Base-by-base conservation (phyloP, 768 basidiomycete species). In the Bullera alba region DNA sequence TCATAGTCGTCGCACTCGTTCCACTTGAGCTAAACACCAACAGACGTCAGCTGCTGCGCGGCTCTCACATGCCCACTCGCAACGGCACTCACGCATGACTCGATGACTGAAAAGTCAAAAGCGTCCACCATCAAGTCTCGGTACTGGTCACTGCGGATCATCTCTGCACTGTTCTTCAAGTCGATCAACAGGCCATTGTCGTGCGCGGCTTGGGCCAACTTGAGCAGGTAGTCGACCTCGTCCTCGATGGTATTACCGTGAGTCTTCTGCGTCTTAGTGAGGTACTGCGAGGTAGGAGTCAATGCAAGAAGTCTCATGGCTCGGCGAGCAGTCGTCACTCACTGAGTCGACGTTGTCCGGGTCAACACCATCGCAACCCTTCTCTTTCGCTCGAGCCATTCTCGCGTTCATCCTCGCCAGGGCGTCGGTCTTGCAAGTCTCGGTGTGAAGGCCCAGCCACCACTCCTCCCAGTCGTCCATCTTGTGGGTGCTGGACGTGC, bases 301-400 rank as follows among this genome's bases (percentile, higher is more conserved):
- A 34, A 34, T 8, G n/a, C 10, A 34, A 8, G 10, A 34, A 34
- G 32, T 34, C 32, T n/a, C 8, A 34, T n/a, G n/a, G n/a, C 10
- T 8, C n/a, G n/a, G 32, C n/a, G 10, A 34, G n/a, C 10, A 34
- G 32, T 8, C n/a, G 8, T n/a, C n/a, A 61, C 63, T 45, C 47
- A 61, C 63, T 25, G 32, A 44, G 21, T 65, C 63, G 4, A 65
- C 63, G 47, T 59, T 59, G 42, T 65, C 63, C 17, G 60, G 60
- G 41, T 65, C 63, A n/a, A 65, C 46, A 5, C 50, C 60, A 35
- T 65, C 63, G 47, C 63, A 65, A 14, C 60, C 63, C 42, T 61
- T 61, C 3, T 25, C 46, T 12, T 39, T 39, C 23, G 53, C 54
- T n/a, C 34, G 46, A 16, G 42, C 29, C 28, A 59, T 65, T 14